Evolutionary conservation across 2,329 filamentous ascomycete genomes (phyloP).

Genomic region (Bipolaris bicolor): DNA sequence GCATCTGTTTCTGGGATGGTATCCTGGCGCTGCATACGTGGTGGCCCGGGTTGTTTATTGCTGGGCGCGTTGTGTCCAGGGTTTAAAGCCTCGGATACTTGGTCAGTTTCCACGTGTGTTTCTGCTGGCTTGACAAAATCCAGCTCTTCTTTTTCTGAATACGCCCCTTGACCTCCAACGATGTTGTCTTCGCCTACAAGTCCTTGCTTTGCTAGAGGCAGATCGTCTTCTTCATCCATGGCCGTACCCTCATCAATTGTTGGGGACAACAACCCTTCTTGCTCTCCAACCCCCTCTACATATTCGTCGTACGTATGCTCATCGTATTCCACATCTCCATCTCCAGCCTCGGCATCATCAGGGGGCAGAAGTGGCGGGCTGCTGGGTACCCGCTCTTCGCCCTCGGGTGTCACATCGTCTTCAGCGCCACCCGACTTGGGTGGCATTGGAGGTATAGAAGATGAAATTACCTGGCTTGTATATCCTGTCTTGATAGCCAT

Average conservation of each 20-base stretch:
- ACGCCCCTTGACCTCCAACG: neutral
- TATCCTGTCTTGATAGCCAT: slow-evolving; percentile 37
- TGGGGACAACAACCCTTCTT: slow-evolving; percentile 9
- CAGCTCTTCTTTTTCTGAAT: slow-evolving; percentile 14
- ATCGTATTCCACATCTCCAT: slow-evolving; percentile 31
- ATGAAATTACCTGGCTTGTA: slow-evolving; percentile 40
- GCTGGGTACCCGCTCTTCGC: slow-evolving; percentile 45
- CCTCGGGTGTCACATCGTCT: slow-evolving; percentile 18
- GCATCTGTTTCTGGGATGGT: slow-evolving; percentile 45
- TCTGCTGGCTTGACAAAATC: slow-evolving; percentile 18
- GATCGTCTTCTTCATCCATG: slow-evolving; percentile 30
- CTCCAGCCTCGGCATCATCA: slow-evolving; percentile 28
- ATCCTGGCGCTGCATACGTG: slow-evolving; percentile 31
- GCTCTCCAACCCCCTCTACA: slow-evolving; percentile 16
- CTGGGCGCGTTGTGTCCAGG: slow-evolving; percentile 1
- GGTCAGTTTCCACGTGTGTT: slow-evolving; percentile 15
- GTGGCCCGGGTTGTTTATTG: slow-evolving; percentile 4
- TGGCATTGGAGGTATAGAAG: slow-evolving; percentile 42
- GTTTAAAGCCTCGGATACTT: slow-evolving; percentile 32
- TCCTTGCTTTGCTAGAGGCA: slow-evolving; percentile 29
- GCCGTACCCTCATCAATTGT: slow-evolving; percentile 23
- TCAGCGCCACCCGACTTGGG: slow-evolving; percentile 33
- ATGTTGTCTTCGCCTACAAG: slow-evolving; percentile 14
- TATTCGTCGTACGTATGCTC: slow-evolving; percentile 36
- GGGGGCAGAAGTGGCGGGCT: slow-evolving; percentile 41